phyloP scores from a whole-genome alignment of 495 filamentous ascomycete genomes.

The Astrocystis sublimbata region DNA sequence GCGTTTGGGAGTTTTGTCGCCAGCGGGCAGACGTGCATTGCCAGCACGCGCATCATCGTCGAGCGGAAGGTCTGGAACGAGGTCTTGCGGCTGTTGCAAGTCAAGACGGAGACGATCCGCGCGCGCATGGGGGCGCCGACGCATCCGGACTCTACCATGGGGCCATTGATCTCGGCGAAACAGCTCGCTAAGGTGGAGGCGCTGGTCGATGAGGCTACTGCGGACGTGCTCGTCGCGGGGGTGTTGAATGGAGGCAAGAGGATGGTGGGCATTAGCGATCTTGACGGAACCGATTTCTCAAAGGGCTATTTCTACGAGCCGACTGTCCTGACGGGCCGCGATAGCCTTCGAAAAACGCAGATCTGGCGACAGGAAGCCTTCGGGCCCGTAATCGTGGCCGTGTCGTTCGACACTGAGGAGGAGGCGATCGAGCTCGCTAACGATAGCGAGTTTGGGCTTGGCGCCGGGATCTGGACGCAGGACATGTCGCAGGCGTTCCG shows the following conservation, averaged over 20 bases:
- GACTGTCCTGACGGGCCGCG: constrained; percentile 48
- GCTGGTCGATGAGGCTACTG: constrained; percentile 40
- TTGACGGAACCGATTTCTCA: constrained; percentile 39
- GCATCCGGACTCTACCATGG: constrained; percentile 49
- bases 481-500: constrained; percentile 60
- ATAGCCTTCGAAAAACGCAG: constrained; percentile 20
- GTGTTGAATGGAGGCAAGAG: constrained; percentile 41
- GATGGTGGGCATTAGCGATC: constrained; percentile 27
- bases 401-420: constrained; percentile 50
- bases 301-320: constrained; percentile 61
- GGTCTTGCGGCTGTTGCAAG: constrained; percentile 38
- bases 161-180: constrained; percentile 39
- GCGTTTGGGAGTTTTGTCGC: constrained; percentile 60
- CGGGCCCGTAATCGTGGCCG: constrained; percentile 52
- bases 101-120: constrained; percentile 42
- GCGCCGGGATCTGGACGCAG: constrained; percentile 60
- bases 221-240: constrained; percentile 30
- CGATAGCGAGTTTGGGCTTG: constrained; percentile 52
- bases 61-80: constrained; percentile 47
- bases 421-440: constrained; percentile 51
- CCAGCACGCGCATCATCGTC: constrained; percentile 60
- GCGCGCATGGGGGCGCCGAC: constrained; percentile 52
- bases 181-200: constrained; percentile 39
- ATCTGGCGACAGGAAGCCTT: constrained; percentile 52
- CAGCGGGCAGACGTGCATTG: constrained; percentile 64